Conservation (phyloP, 139 green algal species). For the Ettlia oleoabundans region DNA sequence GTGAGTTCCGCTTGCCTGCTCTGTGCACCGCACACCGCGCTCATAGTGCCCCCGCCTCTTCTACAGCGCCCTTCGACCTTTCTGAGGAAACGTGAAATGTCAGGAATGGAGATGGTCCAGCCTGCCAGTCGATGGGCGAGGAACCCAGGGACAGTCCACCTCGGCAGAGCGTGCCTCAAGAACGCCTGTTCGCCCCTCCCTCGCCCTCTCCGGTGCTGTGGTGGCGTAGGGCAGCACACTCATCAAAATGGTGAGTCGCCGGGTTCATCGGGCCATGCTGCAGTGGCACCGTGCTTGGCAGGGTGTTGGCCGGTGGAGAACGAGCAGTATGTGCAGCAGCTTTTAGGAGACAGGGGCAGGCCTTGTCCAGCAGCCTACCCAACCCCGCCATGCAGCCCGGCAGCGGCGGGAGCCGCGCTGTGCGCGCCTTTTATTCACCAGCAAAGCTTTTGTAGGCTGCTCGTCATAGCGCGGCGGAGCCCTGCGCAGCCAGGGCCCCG, state of each 20-base stretch:
- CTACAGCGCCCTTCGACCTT: not conserved
- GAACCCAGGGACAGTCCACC: not conserved
- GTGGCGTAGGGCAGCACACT: not conserved
- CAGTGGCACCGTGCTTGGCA: not conserved
- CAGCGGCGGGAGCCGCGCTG: no score
- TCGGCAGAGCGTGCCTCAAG: not conserved
- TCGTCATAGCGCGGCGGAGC: no score
- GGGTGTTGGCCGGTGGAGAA: not conserved
- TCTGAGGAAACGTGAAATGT: no score
- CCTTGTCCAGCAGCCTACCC: no score
- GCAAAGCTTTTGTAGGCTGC: no score
- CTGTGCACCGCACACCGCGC: not conserved
- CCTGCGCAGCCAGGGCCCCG: no score
- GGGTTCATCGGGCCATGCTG: not conserved
- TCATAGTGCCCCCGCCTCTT: not conserved
- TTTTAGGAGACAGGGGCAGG: no score
- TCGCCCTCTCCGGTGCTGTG: not conserved
- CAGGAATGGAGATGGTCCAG: no score
- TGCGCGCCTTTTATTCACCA: no score
- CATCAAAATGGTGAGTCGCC: not conserved
- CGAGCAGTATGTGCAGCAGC: no score
- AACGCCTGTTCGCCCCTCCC: not conserved
- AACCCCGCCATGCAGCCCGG: not conserved
- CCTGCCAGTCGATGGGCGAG: no score
- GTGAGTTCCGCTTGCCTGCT: not conserved